These are phyloP conservation scores for Oidiodendron maius DNA, from an alignment of 495 filamentous ascomycete genomes.

Conservation along the genomic window DNA sequence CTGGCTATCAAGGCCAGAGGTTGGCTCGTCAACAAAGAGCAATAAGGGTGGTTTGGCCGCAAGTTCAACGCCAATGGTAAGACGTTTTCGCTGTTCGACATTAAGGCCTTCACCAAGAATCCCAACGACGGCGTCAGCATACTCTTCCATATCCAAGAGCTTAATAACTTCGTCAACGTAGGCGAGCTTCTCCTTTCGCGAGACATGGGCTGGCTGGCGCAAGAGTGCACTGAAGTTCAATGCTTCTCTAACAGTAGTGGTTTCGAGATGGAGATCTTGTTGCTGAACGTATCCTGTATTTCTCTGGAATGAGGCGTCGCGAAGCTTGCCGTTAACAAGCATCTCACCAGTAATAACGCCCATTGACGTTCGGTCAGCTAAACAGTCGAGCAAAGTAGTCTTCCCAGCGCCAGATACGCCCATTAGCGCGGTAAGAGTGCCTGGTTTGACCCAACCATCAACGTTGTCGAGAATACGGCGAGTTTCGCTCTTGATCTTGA, in stretches of 20 bases:
- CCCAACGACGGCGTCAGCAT: conserved; percentile 79
- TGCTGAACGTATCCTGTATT: conserved; percentile 85
- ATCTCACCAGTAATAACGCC: conserved; percentile 81
- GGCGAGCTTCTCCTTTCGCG: conserved; percentile 44
- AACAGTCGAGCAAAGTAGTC: conserved; percentile 63
- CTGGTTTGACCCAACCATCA: conserved; percentile 85
- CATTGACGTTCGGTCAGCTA: conserved; percentile 73
- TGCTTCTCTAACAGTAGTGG: conserved; percentile 59
- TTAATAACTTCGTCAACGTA: conserved; percentile 54
- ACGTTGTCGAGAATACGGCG: conserved; percentile 84
- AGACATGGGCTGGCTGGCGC: conserved; percentile 30
- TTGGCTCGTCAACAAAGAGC: conserved; percentile 83
- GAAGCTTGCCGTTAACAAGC: conserved; percentile 70
- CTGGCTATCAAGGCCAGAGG: conserved; percentile 77
- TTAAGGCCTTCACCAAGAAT: conserved; percentile 46
- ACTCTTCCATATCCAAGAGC: conserved; percentile 65
- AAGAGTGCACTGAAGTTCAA: conserved; percentile 38
- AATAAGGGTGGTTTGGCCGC: conserved; percentile 83
- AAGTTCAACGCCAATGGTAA: conserved; percentile 88
- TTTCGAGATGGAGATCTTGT: conserved; percentile 52
- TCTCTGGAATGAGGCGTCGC: conserved; percentile 78
- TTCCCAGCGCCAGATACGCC: conserved; percentile 61
- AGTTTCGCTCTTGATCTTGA: conserved; percentile 50
- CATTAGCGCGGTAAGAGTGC: conserved; percentile 67
- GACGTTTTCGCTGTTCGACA: conserved; percentile 67